Evolutionary conservation across 2,329 filamentous ascomycete genomes (phyloP).

Genomic region (Sporothrix euskadiensis): DNA sequence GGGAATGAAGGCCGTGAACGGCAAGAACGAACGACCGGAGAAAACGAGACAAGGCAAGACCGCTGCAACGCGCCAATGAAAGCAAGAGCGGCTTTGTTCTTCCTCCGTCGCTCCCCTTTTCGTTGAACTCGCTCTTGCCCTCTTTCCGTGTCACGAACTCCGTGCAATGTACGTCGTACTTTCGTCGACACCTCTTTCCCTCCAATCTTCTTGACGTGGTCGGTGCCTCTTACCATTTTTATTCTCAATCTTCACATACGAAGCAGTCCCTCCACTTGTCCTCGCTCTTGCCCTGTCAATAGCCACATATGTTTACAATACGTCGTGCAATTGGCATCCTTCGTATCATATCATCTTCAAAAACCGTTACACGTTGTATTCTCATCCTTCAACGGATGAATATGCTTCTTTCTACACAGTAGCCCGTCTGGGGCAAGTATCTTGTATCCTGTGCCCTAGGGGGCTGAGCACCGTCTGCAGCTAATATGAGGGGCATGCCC

Average conservation of each 20-base stretch:
- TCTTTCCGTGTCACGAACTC: neutral
- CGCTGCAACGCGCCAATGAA: neutral
- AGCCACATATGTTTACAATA: neutral
- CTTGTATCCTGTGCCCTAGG: constrained; percentile 8
- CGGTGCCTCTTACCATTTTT: neutral
- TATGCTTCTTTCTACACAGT: neutral
- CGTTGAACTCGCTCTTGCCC: neutral
- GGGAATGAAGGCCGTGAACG: constrained; percentile 1
- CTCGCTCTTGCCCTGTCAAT: neutral
- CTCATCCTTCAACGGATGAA: neutral
- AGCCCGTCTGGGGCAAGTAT: neutral
- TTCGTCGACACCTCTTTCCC: neutral
- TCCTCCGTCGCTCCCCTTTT: neutral
- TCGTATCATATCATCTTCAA: neutral
- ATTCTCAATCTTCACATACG: neutral
- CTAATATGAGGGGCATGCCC: neutral
- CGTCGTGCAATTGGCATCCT: neutral
- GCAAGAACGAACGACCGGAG: constrained; percentile 2
- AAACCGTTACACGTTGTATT: neutral
- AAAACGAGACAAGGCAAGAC: neutral
- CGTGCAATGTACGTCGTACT: neutral
- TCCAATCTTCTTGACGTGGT: neutral
- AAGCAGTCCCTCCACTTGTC: neutral
- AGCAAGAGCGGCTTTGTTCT: neutral
- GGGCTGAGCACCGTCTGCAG: constrained; percentile 4